phyloP scores from a whole-genome alignment of 2,329 filamentous ascomycete species.

The Claviceps pusilla region DNA sequence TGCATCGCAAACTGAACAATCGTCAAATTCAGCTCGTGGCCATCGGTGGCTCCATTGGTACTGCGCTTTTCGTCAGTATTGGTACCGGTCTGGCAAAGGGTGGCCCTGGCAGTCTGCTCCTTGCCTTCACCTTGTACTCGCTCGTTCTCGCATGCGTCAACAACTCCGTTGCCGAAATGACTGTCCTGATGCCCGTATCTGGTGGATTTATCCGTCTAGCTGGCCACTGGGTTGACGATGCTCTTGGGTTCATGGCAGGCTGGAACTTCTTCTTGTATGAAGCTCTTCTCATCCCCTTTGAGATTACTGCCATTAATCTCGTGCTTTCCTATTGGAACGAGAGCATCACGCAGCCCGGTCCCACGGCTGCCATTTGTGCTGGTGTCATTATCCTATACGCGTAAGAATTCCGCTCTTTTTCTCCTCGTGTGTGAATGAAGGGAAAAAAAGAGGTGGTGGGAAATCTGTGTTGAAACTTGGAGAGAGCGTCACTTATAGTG shows the following conservation, averaged over 20 bases:
- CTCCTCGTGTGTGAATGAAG: background rate
- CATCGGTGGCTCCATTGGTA: constrained; percentile 43
- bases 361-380: constrained; percentile 48
- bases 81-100: constrained; percentile 35
- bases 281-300: constrained; percentile 28
- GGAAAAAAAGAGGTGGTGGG: background rate
- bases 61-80: constrained; percentile 47
- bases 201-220: constrained; percentile 51
- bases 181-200: constrained; percentile 43
- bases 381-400: constrained; percentile 40
- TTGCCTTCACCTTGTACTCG: constrained; percentile 43
- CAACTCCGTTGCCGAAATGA: constrained; percentile 53
- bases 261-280: constrained; percentile 33
- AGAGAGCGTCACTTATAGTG: background rate
- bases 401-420: constrained; percentile 24
- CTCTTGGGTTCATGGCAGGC: constrained; percentile 39
- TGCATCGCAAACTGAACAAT: constrained; percentile 35
- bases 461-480: background rate
- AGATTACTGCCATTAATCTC: constrained; percentile 27
- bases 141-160: constrained; percentile 45
- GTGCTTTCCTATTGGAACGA: constrained; percentile 26
- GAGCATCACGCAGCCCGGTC: constrained; percentile 43
- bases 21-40: constrained; percentile 44
- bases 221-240: constrained; percentile 51
- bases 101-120: constrained; percentile 34